These are phyloP conservation scores for Penicillium sp. DNA, from an alignment of 2,329 filamentous ascomycete species.

Conservation along the genomic window DNA sequence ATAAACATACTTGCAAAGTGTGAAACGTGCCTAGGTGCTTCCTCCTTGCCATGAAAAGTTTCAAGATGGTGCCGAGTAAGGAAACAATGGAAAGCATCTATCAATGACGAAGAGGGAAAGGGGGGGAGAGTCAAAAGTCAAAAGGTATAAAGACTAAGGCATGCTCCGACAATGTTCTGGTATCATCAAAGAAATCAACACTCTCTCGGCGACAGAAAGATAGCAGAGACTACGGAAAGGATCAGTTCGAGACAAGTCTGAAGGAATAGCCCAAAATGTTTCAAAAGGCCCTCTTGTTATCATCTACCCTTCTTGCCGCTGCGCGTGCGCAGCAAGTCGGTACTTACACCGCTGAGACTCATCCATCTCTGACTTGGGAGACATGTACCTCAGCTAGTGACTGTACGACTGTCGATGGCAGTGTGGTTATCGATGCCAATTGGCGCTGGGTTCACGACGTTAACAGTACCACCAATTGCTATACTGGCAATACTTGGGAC, in stretches of 20 bases:
- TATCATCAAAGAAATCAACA: slow-evolving; percentile 10
- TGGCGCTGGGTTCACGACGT: slow-evolving; percentile 56
- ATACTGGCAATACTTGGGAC: slow-evolving; percentile 52
- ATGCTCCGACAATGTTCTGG: background rate
- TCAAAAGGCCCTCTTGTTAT: slow-evolving; percentile 3
- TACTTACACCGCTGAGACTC: slow-evolving; percentile 21
- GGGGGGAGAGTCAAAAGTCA: background rate
- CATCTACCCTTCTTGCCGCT: background rate
- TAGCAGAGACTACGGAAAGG: background rate
- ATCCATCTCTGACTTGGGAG: slow-evolving; percentile 53
- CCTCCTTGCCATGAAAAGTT: background rate
- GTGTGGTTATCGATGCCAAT: slow-evolving; percentile 55
- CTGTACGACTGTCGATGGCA: slow-evolving; percentile 51
- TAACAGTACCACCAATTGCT: slow-evolving; percentile 53
- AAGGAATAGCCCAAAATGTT: background rate
- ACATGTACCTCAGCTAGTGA: slow-evolving; percentile 50
- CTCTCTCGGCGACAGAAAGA: background rate
- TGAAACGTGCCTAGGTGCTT: background rate
- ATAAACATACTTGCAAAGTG: background rate
- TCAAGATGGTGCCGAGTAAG: background rate
- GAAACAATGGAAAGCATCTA: background rate
- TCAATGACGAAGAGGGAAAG: background rate
- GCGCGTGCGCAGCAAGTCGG: slow-evolving; percentile 8
- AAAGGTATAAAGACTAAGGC: background rate
- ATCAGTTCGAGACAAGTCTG: background rate